Conservation (phyloP, 352 stramenopile species). For the Phytophthora aleatoria region DNA sequence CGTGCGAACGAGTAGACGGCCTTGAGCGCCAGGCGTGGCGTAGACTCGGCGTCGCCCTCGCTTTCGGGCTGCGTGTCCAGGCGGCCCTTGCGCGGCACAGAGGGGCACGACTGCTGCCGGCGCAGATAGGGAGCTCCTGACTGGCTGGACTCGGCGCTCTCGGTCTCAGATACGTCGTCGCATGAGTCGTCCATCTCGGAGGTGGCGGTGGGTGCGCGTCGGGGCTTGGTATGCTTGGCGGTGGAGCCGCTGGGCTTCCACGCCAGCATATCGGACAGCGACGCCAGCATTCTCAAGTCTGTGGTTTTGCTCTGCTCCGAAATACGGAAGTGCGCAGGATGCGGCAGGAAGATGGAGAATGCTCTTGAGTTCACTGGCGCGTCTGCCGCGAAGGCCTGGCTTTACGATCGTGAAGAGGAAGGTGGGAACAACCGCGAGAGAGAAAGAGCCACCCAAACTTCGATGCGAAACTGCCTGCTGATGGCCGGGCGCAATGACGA, state of each 20-base stretch:
- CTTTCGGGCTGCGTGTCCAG: slow-evolving; percentile 34
- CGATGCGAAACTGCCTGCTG: slow-evolving; percentile 21
- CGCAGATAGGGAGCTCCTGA: slow-evolving; percentile 21
- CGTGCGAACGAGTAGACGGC: slow-evolving; percentile 63
- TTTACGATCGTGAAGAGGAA: slow-evolving; percentile 24
- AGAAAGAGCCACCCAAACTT: slow-evolving; percentile 13
- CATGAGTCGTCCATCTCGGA: slow-evolving; percentile 46
- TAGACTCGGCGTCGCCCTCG: slow-evolving; percentile 31
- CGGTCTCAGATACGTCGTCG: slow-evolving; percentile 62
- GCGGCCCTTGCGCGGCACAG: slow-evolving; percentile 15
- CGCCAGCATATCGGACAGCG: slow-evolving; percentile 38
- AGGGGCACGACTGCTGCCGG: slow-evolving; percentile 37
- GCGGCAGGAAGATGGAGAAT: slow-evolving; percentile 26
- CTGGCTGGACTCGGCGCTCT: slow-evolving; percentile 52
- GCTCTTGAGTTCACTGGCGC: slow-evolving; percentile 19
- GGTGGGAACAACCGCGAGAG: slow-evolving; percentile 35
- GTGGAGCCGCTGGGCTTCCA: slow-evolving; percentile 35
- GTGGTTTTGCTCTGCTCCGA: slow-evolving; percentile 10
- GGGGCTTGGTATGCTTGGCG: slow-evolving; percentile 20
- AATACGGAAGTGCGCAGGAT: slow-evolving; percentile 29
- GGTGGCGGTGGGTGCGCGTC: slow-evolving; percentile 45
- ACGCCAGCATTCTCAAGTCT: slow-evolving; percentile 32
- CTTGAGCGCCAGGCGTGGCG: slow-evolving; percentile 25
- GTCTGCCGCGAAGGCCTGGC: slow-evolving; percentile 21
- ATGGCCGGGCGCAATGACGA: slow-evolving; percentile 6